Conservation (phyloP, 441 rosid genomes). For the Eutrema salsugineum region DNA sequence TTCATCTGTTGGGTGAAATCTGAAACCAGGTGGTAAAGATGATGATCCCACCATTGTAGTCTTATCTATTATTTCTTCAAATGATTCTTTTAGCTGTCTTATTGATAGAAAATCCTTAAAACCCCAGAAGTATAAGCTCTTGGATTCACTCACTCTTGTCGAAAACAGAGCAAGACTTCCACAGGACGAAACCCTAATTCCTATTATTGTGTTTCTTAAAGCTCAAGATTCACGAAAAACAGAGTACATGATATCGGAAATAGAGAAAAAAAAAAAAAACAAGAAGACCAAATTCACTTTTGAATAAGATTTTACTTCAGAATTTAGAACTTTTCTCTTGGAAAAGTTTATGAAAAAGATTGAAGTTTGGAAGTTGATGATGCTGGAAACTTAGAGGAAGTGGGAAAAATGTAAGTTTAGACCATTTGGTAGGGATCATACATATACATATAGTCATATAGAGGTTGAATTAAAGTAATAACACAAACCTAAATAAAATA, state of each 20-base stretch:
- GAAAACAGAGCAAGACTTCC: constrained; percentile 51
- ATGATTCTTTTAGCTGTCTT: constrained; percentile 37
- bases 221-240: constrained; percentile 16
- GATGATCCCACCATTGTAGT: constrained; percentile 64
- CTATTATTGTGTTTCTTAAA: constrained; percentile 29
- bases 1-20: constrained; percentile 71
- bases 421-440: constrained; percentile 30
- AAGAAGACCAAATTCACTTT: background rate
- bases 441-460: constrained; percentile 32
- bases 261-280: background rate
- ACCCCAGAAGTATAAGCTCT: constrained; percentile 60
- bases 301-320: background rate
- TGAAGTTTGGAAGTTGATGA: background rate
- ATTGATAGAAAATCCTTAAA: constrained; percentile 26
- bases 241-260: background rate
- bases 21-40: constrained; percentile 80
- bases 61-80: constrained; percentile 5
- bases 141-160: constrained; percentile 33
- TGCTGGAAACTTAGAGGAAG: constrained; percentile 20
- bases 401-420: constrained; percentile 36
- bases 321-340: background rate
- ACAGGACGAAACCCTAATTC: constrained; percentile 26
- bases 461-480: constrained; percentile 2
- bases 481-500: background rate
- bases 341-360: background rate